These are phyloP conservation scores for Phialophora chinensis DNA, from an alignment of 2,329 filamentous ascomycete genomes.

Conservation along the genomic window DNA sequence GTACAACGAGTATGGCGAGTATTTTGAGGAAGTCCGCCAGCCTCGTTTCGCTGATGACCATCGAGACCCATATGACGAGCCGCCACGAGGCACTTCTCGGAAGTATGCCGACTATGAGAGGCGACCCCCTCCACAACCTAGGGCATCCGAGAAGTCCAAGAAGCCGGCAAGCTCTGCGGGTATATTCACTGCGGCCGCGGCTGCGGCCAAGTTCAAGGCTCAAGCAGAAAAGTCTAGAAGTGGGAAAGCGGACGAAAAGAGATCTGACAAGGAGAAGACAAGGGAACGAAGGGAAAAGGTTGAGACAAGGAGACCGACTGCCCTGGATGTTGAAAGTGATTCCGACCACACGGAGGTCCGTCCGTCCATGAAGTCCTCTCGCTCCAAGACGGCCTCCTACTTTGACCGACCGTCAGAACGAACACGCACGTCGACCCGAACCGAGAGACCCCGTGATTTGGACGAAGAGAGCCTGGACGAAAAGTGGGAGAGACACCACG, in stretches of 20 bases:
- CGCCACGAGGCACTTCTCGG: slow-evolving; percentile 46
- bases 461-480: slow-evolving; percentile 33
- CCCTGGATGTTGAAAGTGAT: slow-evolving; percentile 45
- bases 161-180: slow-evolving; percentile 31
- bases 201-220: slow-evolving; percentile 33
- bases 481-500: slow-evolving; percentile 45
- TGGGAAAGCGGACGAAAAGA: slow-evolving; percentile 46
- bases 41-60: slow-evolving; percentile 48
- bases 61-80: slow-evolving; percentile 46
- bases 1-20: slow-evolving; percentile 49
- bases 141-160: slow-evolving; percentile 47
- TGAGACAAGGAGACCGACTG: slow-evolving; percentile 42
- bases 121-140: slow-evolving; percentile 42
- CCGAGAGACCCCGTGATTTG: slow-evolving; percentile 36
- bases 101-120: slow-evolving; percentile 49
- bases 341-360: slow-evolving; percentile 38
- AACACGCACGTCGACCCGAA: slow-evolving; percentile 36
- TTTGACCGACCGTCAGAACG: slow-evolving; percentile 27
- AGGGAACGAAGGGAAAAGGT: slow-evolving; percentile 49
- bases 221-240: slow-evolving; percentile 32
- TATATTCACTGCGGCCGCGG: slow-evolving; percentile 32
- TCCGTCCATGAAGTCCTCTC: slow-evolving; percentile 30
- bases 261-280: slow-evolving; percentile 51
- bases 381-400: slow-evolving; percentile 30
- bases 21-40: slow-evolving; percentile 50